phyloP scores from a whole-genome alignment of 2,329 filamentous ascomycete species.

The Diaporthe sp. region DNA sequence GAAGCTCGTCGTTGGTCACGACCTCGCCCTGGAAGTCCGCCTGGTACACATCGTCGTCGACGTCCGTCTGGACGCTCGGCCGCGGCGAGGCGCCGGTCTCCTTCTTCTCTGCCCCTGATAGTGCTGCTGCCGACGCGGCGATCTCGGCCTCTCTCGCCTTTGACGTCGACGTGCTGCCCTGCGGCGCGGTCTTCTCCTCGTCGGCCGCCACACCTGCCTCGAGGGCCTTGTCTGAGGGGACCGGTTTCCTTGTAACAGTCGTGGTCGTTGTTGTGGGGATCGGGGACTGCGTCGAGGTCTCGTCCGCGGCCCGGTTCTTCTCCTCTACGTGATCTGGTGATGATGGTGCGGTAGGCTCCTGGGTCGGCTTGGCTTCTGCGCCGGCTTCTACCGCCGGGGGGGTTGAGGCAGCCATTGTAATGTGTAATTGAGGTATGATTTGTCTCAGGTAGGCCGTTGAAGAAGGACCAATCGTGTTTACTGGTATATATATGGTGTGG shows the following conservation, averaged over 20 bases:
- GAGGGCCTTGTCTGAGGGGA: not conserved
- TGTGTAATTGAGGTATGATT: not conserved
- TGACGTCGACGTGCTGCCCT: conserved; percentile 17
- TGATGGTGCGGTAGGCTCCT: not conserved
- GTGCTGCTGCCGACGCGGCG: conserved; percentile 16
- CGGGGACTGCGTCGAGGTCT: conserved; percentile 21
- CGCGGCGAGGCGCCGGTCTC: conserved; percentile 15
- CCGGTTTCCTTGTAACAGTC: not conserved
- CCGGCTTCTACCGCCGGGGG: conserved; percentile 6
- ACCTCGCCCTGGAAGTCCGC: conserved; percentile 70
- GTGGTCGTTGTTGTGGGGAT: not conserved
- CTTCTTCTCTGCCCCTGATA: conserved; percentile 33
- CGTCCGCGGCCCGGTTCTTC: conserved; percentile 30
- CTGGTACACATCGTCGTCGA: conserved; percentile 46
- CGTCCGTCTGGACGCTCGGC: conserved; percentile 36
- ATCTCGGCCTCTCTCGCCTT: not conserved
- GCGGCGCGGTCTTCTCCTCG: conserved; percentile 5
- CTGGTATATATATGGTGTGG: conserved; percentile 12
- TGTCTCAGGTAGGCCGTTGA: not conserved
- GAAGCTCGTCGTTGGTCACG: conserved; percentile 68
- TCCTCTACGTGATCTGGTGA: conserved; percentile 19
- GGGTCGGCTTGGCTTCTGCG: conserved; percentile 7
- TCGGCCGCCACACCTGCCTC: conserved; percentile 1
- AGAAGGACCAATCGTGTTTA: not conserved
- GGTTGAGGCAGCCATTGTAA: conserved; percentile 34